Base-by-base conservation (phyloP, 228 moss, liverwort and hornwort species). In the Sphagnum fallax region DNA sequence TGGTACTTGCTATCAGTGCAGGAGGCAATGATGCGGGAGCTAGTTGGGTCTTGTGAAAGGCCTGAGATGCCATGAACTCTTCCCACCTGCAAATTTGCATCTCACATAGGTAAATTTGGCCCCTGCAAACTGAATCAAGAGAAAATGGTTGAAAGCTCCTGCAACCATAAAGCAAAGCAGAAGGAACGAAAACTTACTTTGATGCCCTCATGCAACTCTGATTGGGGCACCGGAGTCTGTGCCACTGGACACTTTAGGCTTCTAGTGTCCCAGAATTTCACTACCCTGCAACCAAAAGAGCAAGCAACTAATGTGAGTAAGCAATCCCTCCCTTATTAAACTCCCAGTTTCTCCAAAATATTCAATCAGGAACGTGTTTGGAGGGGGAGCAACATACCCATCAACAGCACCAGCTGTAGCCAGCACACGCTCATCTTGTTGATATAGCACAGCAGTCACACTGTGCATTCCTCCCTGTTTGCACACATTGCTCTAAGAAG, bases 241-340 rank as follows among this genome's bases (percentile, higher is more conserved):
- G 74, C 78, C 49, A 93, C 80, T 8, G 97, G 91, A 13, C 65
- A 48, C 70, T 84, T 93, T 15, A 98, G 70, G 5, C 90, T 91
- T 60, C 97, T 90, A 65, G 87, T 88, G 53, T 98, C 97, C 97
- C 97, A 98, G 71, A 88, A 93, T 62, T 91, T 98, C 15, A 98
- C 70, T 51, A 91, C 80, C 65, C 97, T 97, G 91, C 73, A 82
- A 47, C 55, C 53, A 64, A 52, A 65, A 65, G 1, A 32, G 32
- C 1, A 32, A 32, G 32, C 32, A 32, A 32, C 32, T 32, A 32
- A 32, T 32, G 32, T 32, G 2, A 32, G 2, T 32, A 32, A 32
- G 32, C 32, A 32, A 32, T 32, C 32, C 32, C 32, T 32, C 32
- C 32, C 32, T 32, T 32, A 32, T 32, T 32, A 32, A 32, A 32